Percentiles rank a stretch among this genome's conserved stretches.
phyloP scores from a whole-genome alignment of 164 flowering plant species.

The Vitis riparia region DNA sequence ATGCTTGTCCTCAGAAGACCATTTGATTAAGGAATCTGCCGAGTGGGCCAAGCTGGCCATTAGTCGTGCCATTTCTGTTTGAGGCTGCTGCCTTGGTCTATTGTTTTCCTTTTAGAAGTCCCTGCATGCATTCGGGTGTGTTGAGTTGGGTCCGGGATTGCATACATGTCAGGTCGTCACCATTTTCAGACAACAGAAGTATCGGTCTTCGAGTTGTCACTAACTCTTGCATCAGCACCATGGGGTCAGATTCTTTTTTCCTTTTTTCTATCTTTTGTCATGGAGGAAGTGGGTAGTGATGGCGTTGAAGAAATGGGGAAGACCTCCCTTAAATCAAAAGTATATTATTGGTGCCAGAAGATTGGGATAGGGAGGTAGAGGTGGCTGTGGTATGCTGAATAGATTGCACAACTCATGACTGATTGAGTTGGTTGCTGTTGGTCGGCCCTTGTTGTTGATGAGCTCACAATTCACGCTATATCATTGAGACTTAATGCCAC shows the following conservation, averaged over 20 bases:
- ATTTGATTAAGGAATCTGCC: conserved; percentile 80
- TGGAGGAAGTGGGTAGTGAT: conserved; percentile 33
- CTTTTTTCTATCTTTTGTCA: neutral
- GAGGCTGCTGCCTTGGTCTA: conserved; percentile 37
- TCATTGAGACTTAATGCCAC: neutral
- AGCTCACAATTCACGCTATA: neutral
- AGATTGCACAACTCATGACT: neutral
- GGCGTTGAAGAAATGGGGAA: conserved; percentile 25
- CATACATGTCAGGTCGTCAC: conserved; percentile 52
- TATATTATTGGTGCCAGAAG: neutral
- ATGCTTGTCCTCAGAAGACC: conserved; percentile 80
- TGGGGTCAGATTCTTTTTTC: conserved; percentile 22
- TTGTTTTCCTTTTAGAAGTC: conserved; percentile 37
- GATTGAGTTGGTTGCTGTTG: neutral
- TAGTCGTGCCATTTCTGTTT: conserved; percentile 68
- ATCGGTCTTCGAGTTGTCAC: conserved; percentile 35
- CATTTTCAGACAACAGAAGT: conserved; percentile 38
- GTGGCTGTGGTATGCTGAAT: neutral
- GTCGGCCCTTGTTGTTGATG: neutral
- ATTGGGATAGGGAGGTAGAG: neutral
- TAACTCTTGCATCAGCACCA: conserved; percentile 47
- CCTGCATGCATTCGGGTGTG: conserved; percentile 73
- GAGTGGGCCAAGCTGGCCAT: conserved; percentile 80
- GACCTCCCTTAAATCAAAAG: neutral
- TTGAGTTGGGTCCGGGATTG: conserved; percentile 49